Percentiles rank a stretch among this genome's conserved stretches.
phyloP scores from a whole-genome alignment of 768 basidiomycete species.

The Pleurotus djamor region DNA sequence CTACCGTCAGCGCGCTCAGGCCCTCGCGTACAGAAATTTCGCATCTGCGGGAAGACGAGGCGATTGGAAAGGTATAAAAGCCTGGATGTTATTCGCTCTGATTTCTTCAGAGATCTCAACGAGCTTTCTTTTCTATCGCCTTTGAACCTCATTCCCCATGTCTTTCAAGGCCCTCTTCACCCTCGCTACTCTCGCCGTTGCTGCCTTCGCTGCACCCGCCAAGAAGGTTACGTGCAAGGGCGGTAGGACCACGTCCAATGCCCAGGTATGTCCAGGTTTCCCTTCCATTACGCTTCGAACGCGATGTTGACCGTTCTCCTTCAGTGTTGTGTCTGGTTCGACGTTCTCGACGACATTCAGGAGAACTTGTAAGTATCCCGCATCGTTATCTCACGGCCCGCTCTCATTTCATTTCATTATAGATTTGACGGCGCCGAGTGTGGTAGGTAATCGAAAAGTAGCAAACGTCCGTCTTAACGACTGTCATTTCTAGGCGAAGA shows the following conservation, averaged over 20 bases:
- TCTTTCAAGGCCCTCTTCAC: constrained; percentile 4
- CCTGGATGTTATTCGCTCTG: neutral
- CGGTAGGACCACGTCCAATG: constrained; percentile 13
- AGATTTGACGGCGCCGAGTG: constrained; percentile 29
- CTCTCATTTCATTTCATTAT: neutral
- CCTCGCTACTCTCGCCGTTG: constrained; percentile 4
- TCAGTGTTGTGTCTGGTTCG: constrained; percentile 30
- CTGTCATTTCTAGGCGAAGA: constrained; percentile 18
- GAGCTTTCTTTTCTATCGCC: neutral
- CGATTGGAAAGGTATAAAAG: neutral
- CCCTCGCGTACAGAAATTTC: neutral
- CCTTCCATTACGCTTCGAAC: neutral
- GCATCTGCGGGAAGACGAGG: neutral
- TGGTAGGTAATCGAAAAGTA: constrained; percentile 12
- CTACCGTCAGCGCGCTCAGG: neutral
- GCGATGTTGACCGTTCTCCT: neutral
- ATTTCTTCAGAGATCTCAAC: neutral
- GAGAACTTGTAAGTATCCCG: constrained; percentile 19
- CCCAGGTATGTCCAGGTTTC: neutral
- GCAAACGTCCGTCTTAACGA: neutral
- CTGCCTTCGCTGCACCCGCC: constrained; percentile 51
- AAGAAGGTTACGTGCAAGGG: constrained; percentile 21
- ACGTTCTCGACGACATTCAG: constrained; percentile 32
- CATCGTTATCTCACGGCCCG: neutral
- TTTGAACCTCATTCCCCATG: neutral